Conservation (phyloP, 169 alveolate species). For the Plasmodium berghei region DNA sequence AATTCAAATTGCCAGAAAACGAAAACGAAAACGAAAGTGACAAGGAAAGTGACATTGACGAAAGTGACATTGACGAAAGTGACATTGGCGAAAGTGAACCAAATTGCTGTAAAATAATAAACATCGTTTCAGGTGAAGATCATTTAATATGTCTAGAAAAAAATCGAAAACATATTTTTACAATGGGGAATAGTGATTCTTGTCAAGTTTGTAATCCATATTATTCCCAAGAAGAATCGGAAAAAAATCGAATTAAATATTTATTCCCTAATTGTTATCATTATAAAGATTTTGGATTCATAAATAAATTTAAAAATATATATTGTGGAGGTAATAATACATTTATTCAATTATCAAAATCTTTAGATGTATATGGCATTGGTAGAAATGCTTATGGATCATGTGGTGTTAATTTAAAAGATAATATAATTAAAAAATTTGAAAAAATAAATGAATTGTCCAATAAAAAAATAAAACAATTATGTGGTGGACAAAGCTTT, state of each 20-base stretch:
- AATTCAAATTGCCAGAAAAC: conserved; percentile 1
- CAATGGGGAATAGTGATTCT: conserved; percentile 86
- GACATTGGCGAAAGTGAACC: conserved; percentile 55
- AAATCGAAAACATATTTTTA: conserved; percentile 77
- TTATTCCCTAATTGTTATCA: conserved; percentile 62
- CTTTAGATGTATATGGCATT: conserved; percentile 83
- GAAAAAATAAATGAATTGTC: conserved; percentile 78
- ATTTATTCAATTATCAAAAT: conserved; percentile 80
- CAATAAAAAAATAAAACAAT: conserved; percentile 76
- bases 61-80: not conserved
- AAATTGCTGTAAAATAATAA: conserved; percentile 32
- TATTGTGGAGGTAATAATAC: conserved; percentile 88
- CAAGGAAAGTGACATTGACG: not conserved
- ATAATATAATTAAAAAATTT: conserved; percentile 70
- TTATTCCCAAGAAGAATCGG: conserved; percentile 42
- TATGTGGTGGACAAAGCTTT: conserved; percentile 90
- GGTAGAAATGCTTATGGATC: conserved; percentile 91
- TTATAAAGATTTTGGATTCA: conserved; percentile 75
- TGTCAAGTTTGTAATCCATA: conserved; percentile 79
- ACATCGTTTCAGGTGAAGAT: conserved; percentile 84
- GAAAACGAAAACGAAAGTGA: not conserved
- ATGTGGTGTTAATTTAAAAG: conserved; percentile 83
- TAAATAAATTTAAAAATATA: conserved; percentile 75
- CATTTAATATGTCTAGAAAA: conserved; percentile 79
- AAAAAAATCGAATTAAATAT: conserved; percentile 40